Evolutionary conservation across 2,329 filamentous ascomycete genomes (phyloP).

Genomic region (Exophiala sideris): DNA sequence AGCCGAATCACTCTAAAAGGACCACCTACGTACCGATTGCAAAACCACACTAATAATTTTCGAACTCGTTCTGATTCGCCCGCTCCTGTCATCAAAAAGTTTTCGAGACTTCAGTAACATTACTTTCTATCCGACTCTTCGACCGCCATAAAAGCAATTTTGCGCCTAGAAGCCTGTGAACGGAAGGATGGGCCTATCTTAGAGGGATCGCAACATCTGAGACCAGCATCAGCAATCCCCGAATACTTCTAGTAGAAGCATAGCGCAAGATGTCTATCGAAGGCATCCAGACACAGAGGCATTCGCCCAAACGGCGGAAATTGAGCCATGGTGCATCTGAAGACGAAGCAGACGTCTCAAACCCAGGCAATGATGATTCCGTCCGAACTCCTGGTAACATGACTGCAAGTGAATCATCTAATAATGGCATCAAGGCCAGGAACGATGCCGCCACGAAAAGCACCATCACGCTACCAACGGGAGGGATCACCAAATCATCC

Average conservation of each 20-base stretch:
- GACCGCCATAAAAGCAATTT: no score
- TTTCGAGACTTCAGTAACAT: neutral
- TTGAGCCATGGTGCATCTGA: conserved; percentile 15
- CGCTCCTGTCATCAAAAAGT: conserved; percentile 6
- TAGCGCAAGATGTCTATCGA: conserved; percentile 4
- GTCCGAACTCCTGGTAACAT: neutral
- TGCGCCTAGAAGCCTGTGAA: no score
- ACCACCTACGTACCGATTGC: neutral
- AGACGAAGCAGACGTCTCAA: neutral
- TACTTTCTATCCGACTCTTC: no score
- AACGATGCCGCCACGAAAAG: neutral
- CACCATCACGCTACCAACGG: conserved; percentile 6
- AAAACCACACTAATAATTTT: neutral
- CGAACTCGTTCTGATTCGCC: neutral
- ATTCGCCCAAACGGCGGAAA: conserved; percentile 34
- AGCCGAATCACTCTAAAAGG: neutral
- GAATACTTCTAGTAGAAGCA: neutral
- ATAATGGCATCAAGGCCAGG: neutral
- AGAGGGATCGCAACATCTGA: no score
- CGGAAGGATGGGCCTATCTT: no score
- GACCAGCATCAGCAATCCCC: no score
- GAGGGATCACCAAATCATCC: conserved; percentile 19
- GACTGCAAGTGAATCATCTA: neutral
- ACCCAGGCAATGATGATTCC: neutral
- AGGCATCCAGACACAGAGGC: neutral